Base-by-base conservation (phyloP, 164 flowering plant genomes). In the Sedum album region DNA sequence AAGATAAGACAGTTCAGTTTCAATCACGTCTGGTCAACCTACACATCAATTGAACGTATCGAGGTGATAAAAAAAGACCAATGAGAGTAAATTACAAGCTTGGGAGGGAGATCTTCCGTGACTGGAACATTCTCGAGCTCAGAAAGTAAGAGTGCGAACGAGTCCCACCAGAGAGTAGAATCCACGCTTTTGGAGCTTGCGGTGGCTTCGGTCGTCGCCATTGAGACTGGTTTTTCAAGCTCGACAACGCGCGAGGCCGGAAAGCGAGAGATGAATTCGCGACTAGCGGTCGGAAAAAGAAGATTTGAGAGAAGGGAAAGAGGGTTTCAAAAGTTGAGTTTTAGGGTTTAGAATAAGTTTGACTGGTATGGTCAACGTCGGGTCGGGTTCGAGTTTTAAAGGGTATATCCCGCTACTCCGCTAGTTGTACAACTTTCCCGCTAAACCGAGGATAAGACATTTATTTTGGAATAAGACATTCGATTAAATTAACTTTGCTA, bases 81-180 rank as follows among this genome's bases (percentile, higher is more conserved):
- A n/a, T n/a, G n/a, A n/a, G n/a, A n/a, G n/a, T n/a, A n/a, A 33
- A 42, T 85, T 88, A 96, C 81, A 89, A 82, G 42, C 74, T 72
- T 55, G 4, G 73, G 77, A 28, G 90, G 82, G 68, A 79, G 75
- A 74, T 78, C 81, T 21, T 82, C 62, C 60, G 90, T 77, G 67
- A 74, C 73, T 63, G 88, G 72, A 13, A 76, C 77, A 28, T 79
- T 76, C 53, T 91, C 96, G 73, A 94, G 96, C 26, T 91, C 91
- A 64, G 79, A 68, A 73, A 91, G 83, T 31, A 94, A 75, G 62
- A 65, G 60, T 38, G 73, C 41, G 85, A 91, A 94, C 0, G 99
- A 78, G 68, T 89, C 90, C 91, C 91, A 94, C 96, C 96, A 91
- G 31, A 94, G 88, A 60, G 87, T 86, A 46, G 85, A 76, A 68